These are phyloP conservation scores for Dalbergia cultrata DNA, from an alignment of 306 rosid genomes.

Conservation along the genomic window DNA sequence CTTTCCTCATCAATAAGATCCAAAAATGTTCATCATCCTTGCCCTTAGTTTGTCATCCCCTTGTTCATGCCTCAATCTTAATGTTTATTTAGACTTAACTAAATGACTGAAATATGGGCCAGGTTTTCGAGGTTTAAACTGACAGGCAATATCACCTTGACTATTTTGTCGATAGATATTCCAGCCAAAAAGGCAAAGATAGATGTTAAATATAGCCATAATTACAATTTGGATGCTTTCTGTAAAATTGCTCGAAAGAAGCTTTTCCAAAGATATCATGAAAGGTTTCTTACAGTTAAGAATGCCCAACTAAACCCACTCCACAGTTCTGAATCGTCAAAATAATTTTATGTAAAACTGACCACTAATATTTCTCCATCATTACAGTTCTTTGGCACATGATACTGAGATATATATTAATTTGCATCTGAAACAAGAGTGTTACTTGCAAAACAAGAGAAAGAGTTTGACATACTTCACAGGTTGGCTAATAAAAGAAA, in stretches of 20 bases:
- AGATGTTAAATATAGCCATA: neutral
- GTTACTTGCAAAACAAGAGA: neutral
- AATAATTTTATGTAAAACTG: neutral
- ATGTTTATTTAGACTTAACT: neutral
- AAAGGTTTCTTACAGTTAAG: neutral
- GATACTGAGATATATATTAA: neutral
- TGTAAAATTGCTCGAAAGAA: neutral
- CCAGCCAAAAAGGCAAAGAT: neutral
- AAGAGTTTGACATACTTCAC: neutral
- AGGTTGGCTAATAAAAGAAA: neutral
- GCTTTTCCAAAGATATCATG: neutral
- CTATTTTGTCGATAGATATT: neutral
- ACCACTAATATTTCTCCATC: neutral
- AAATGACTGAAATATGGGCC: neutral
- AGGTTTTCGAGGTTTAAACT: neutral
- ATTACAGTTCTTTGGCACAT: conserved; percentile 1
- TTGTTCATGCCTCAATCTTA: neutral
- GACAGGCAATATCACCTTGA: neutral
- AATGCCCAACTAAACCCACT: neutral
- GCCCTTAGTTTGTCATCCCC: too few relatives aligned
- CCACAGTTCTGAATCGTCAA: neutral
- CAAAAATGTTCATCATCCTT: too few relatives aligned
- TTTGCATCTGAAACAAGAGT: conserved; percentile 3
- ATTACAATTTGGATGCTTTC: neutral
- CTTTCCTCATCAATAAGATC: neutral